Percentiles rank a stretch among this genome's conserved stretches.
These are phyloP conservation scores for Russula earlei DNA, from an alignment of 768 basidiomycete genomes.

Conservation along the genomic window DNA sequence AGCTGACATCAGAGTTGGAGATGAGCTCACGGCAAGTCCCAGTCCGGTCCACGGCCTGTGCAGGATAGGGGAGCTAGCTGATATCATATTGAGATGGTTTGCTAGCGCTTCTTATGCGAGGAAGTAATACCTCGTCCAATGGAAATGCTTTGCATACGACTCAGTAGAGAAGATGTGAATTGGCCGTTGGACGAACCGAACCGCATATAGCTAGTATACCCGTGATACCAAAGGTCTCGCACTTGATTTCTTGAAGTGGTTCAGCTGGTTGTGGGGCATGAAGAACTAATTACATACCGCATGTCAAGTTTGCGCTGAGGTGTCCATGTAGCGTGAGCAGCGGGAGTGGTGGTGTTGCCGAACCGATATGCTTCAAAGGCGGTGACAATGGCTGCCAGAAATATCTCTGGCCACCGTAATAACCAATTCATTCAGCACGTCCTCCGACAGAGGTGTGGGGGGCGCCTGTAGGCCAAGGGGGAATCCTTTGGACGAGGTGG, in stretches of 20 bases:
- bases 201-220: constrained; percentile 81
- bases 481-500: too few relatives aligned
- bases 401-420: constrained; percentile 43
- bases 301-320: constrained; percentile 44
- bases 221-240: constrained; percentile 82
- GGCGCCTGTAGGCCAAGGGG: background rate
- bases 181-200: constrained; percentile 41
- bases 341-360: background rate
- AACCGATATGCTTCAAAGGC: constrained; percentile 27
- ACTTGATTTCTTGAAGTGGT: constrained; percentile 46
- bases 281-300: constrained; percentile 34
- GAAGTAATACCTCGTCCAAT: constrained; percentile 57
- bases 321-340: constrained; percentile 37
- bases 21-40: constrained; percentile 60
- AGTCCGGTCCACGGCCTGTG: constrained; percentile 78
- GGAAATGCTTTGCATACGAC: constrained; percentile 54
- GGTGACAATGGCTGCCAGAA: constrained; percentile 33
- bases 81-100: background rate
- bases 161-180: constrained; percentile 16
- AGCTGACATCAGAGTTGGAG: background rate
- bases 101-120: constrained; percentile 2
- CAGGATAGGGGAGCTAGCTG: constrained; percentile 88
- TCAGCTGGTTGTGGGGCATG: background rate
- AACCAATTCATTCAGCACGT: constrained; percentile 31
- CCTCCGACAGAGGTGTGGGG: constrained; percentile 6